Evolutionary conservation across 2,329 filamentous ascomycete genomes (phyloP).

Genomic region (Aspergillus pseudoterreus): DNA sequence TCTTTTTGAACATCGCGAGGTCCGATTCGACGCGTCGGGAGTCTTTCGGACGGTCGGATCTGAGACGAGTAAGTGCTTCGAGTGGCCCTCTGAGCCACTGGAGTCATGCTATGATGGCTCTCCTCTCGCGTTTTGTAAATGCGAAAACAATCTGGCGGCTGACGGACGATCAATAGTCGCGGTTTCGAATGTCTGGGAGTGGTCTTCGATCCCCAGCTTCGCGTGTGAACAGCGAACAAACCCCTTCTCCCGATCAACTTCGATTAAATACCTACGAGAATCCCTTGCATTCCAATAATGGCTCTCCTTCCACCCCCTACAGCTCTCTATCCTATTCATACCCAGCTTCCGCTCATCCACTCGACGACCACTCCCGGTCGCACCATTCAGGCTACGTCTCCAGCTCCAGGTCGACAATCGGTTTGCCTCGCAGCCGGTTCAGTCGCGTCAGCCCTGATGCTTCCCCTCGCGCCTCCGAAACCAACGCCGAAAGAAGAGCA

Average conservation of each 20-base stretch:
- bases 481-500: slow-evolving; percentile 26
- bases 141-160: slow-evolving; percentile 1
- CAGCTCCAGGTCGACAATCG: slow-evolving; percentile 35
- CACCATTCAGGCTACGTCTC: slow-evolving; percentile 31
- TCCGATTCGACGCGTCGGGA: slow-evolving; percentile 37
- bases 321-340: slow-evolving; percentile 24
- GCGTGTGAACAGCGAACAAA: slow-evolving; percentile 27
- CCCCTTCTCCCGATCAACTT: slow-evolving; percentile 34
- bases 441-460: slow-evolving; percentile 34
- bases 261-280: slow-evolving; percentile 28
- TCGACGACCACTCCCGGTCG: slow-evolving; percentile 34
- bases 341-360: slow-evolving; percentile 35
- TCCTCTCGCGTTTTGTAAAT: not conserved
- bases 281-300: slow-evolving; percentile 34
- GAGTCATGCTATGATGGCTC: not conserved
- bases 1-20: slow-evolving; percentile 47
- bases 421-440: slow-evolving; percentile 33
- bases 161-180: slow-evolving; percentile 24
- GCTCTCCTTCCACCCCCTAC: slow-evolving; percentile 27
- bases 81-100: not conserved
- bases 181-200: slow-evolving; percentile 33
- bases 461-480: slow-evolving; percentile 27
- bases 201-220: slow-evolving; percentile 32
- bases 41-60: slow-evolving; percentile 35
- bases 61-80: slow-evolving; percentile 33